Conservation (phyloP, 2,329 filamentous ascomycete species). For the Diplodia intermedia region DNA sequence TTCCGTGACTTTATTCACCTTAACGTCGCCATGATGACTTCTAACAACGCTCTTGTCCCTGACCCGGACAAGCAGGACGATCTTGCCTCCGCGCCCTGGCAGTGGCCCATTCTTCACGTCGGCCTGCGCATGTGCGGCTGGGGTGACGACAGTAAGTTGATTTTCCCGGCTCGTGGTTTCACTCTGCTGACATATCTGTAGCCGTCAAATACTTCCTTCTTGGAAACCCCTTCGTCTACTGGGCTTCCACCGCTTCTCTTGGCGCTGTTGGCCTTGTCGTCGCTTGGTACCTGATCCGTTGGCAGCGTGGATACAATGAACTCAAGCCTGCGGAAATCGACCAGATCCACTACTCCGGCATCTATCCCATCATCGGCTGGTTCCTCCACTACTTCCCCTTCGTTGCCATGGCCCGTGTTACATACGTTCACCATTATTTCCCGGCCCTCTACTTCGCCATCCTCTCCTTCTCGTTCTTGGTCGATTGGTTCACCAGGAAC, state of each 20-base stretch:
- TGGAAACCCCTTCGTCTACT: constrained; percentile 95
- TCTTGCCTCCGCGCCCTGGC: constrained; percentile 95
- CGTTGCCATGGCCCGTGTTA: constrained; percentile 96
- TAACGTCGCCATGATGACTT: constrained; percentile 99
- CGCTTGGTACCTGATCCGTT: constrained; percentile 86
- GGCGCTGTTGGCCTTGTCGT: constrained; percentile 75
- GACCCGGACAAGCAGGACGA: constrained; percentile 99
- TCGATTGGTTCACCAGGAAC: constrained; percentile 80
- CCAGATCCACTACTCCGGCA: constrained; percentile 89
- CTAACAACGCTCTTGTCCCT: constrained; percentile 96
- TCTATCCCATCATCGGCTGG: constrained; percentile 94
- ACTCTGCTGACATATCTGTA: constrained; percentile 4
- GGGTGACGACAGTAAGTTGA: constrained; percentile 76
- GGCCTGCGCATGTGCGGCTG: constrained; percentile 98
- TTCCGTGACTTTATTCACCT: constrained; percentile 96
- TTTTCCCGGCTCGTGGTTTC: constrained; percentile 50
- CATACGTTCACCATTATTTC: constrained; percentile 99
- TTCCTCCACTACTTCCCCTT: constrained; percentile 96
- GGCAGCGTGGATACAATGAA: constrained; percentile 93
- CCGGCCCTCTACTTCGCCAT: constrained; percentile 98
- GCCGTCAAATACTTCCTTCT: constrained; percentile 94
- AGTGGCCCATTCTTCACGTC: constrained; percentile 95
- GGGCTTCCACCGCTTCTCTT: constrained; percentile 84
- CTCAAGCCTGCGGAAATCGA: constrained; percentile 82
- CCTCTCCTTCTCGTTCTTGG: constrained; percentile 82